A percentile compares a stretch with the other conserved stretches of the same genome.
These are phyloP conservation scores for Fusarium brevicatenulatum DNA, from an alignment of 2,329 filamentous ascomycete genomes.

Conservation along the genomic window DNA sequence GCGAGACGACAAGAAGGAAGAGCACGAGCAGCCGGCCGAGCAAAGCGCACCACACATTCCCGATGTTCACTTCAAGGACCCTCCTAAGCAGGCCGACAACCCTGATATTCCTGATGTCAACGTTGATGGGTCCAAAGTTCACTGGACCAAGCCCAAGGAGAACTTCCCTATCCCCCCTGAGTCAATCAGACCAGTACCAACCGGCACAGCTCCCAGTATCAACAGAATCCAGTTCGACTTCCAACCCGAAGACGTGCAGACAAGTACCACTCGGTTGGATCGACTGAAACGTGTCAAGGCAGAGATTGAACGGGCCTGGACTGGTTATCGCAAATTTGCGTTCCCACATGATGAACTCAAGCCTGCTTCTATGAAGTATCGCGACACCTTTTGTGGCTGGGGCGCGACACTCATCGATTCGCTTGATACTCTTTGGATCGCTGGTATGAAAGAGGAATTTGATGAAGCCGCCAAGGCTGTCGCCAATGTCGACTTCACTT, in stretches of 20 bases:
- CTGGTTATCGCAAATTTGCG: conserved; percentile 80
- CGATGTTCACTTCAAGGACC: conserved; percentile 44
- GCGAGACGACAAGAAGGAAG: conserved; percentile 1
- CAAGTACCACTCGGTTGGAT: conserved; percentile 69
- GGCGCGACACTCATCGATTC: conserved; percentile 86
- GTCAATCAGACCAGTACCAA: conserved; percentile 80
- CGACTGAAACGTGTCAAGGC: conserved; percentile 75
- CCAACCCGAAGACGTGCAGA: conserved; percentile 68
- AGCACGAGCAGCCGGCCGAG: conserved; percentile 10
- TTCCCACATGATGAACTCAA: conserved; percentile 88
- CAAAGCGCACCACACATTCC: conserved; percentile 30
- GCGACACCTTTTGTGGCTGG: conserved; percentile 92
- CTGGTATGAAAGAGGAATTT: conserved; percentile 82
- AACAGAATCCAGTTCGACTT: conserved; percentile 83
- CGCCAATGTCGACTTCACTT: conserved; percentile 84
- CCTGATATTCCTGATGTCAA: conserved; percentile 26
- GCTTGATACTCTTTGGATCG: conserved; percentile 88
- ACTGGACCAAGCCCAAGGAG: conserved; percentile 81
- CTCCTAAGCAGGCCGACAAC: conserved; percentile 37
- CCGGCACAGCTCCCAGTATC: conserved; percentile 73
- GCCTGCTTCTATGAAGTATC: conserved; percentile 73
- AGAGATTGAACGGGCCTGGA: conserved; percentile 83
- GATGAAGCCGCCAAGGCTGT: conserved; percentile 78
- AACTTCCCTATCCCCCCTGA: conserved; percentile 79
- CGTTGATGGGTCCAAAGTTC: conserved; percentile 52